Conservation (phyloP, 352 stramenopile species). For the Phytophthora sansomeana region DNA sequence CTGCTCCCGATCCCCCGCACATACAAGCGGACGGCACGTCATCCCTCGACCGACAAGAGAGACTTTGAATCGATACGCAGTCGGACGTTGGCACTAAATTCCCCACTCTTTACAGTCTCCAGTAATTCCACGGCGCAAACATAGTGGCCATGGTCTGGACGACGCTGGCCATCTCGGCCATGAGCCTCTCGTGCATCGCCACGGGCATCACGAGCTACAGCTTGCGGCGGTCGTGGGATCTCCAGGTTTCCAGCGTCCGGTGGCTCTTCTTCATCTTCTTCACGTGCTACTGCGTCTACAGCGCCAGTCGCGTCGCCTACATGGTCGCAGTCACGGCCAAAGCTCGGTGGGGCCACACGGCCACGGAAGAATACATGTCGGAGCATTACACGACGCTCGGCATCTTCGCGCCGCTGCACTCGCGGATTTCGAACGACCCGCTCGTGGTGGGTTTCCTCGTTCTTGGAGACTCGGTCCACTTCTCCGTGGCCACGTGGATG, state of each 20-base stretch:
- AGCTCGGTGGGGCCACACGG: conserved; percentile 10
- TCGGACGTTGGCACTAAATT: too few species aligned
- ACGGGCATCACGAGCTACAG: conserved; percentile 51
- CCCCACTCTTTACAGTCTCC: too few species aligned
- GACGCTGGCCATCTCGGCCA: conserved; percentile 38
- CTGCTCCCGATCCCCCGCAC: background rate
- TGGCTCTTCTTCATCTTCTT: conserved; percentile 71
- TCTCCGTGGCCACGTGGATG: conserved; percentile 47
- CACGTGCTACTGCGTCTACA: conserved; percentile 45
- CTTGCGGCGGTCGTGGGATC: conserved; percentile 47
- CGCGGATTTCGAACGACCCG: conserved; percentile 26
- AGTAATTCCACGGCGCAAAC: background rate
- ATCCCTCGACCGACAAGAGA: too few species aligned
- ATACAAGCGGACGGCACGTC: conserved; percentile 1
- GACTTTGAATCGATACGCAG: too few species aligned
- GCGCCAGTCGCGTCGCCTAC: conserved; percentile 39
- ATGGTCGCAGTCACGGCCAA: conserved; percentile 28
- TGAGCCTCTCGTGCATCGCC: conserved; percentile 41
- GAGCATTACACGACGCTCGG: conserved; percentile 42
- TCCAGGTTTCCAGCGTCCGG: conserved; percentile 54
- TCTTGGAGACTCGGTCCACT: conserved; percentile 43
- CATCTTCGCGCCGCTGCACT: conserved; percentile 46
- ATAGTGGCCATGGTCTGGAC: conserved; percentile 43
- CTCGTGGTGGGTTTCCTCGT: conserved; percentile 35
- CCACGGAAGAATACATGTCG: conserved; percentile 24